phyloP scores from a whole-genome alignment of 2,329 filamentous ascomycete species.

The Ceratocystis destructans region DNA sequence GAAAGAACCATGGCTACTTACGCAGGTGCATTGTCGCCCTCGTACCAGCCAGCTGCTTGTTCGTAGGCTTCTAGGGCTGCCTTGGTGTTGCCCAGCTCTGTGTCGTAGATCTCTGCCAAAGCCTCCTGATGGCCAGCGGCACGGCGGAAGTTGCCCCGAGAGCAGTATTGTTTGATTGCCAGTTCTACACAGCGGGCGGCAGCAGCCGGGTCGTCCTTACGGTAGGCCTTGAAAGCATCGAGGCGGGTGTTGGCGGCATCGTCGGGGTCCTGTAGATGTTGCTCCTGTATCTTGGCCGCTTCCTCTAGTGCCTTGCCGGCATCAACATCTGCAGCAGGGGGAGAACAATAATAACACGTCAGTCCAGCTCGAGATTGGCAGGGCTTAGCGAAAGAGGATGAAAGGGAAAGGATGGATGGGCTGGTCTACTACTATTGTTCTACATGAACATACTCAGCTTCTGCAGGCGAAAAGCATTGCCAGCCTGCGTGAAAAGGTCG shows the following conservation, averaged over 20 bases:
- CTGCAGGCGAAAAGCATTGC: conserved; percentile 81
- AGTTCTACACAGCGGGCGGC: conserved; percentile 67
- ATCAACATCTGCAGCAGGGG: conserved; percentile 50
- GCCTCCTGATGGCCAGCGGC: conserved; percentile 86
- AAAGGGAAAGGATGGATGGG: not conserved
- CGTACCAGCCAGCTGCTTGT: conserved; percentile 76
- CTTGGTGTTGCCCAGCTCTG: conserved; percentile 63
- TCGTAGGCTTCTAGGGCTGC: conserved; percentile 73
- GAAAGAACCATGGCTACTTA: conserved; percentile 32
- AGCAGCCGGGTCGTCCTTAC: conserved; percentile 69
- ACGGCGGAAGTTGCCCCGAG: conserved; percentile 78
- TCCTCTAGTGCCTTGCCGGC: conserved; percentile 77
- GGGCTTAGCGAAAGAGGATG: not conserved
- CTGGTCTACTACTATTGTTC: not conserved
- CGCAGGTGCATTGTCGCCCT: conserved; percentile 72
- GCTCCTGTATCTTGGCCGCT: conserved; percentile 66
- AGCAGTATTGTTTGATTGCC: conserved; percentile 74
- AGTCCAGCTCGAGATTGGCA: not conserved
- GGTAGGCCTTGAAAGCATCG: conserved; percentile 92
- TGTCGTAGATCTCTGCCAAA: conserved; percentile 73
- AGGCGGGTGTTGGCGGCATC: conserved; percentile 79
- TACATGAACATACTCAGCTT: conserved; percentile 51
- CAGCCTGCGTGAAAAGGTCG: conserved; percentile 76
- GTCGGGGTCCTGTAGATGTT: conserved; percentile 77
- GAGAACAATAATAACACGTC: not conserved